Percentiles rank a stretch among this genome's conserved stretches.
Evolutionary conservation across 768 basidiomycete species (phyloP).

Genomic region (Strobilomyces dryophilus): DNA sequence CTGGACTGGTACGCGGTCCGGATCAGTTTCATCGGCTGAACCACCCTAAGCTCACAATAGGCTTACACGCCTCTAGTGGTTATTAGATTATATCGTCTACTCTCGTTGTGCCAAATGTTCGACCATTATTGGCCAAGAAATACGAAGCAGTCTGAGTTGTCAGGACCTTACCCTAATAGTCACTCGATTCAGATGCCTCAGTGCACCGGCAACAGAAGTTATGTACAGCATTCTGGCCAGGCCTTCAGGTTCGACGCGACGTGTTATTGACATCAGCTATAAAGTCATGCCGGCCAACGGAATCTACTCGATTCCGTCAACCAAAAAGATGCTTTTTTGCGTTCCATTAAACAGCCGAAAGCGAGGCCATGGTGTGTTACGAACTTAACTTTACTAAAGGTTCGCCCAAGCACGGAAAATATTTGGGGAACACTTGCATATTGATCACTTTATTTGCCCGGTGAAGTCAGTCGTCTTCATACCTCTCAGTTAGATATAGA

Average conservation of each 20-base stretch:
- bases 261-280: background rate
- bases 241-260: background rate
- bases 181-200: background rate
- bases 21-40: conserved; percentile 6
- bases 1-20: background rate
- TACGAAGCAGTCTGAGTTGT: background rate
- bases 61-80: background rate
- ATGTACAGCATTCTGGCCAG: background rate
- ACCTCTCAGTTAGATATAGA: background rate
- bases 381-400: conserved; percentile 17
- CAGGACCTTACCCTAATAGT: background rate
- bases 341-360: conserved; percentile 18
- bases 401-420: background rate
- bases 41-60: background rate
- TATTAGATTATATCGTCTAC: background rate
- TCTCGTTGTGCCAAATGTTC: background rate
- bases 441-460: background rate
- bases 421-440: conserved; percentile 1
- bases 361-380: conserved; percentile 21
- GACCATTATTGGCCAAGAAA: background rate
- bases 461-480: background rate
- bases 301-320: conserved; percentile 2
- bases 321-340: background rate
- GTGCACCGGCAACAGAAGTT: background rate
- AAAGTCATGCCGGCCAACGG: background rate